Conservation (phyloP, 495 filamentous ascomycete species). For the Cenococcum geophilum region DNA sequence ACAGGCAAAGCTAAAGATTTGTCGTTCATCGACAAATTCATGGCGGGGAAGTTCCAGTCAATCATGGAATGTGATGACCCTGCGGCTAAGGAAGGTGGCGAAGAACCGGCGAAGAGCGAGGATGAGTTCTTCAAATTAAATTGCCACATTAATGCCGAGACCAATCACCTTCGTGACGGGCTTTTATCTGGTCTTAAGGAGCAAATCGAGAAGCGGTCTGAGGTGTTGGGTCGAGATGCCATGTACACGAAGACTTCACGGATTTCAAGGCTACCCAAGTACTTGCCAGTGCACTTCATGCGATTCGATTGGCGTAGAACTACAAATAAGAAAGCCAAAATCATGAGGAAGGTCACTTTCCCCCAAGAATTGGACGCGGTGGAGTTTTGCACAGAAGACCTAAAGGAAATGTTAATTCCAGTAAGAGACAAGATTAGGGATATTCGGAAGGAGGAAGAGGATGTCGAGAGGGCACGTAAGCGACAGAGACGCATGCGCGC, state of each 20-base stretch:
- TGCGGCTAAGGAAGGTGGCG: conserved; percentile 66
- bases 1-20: conserved; percentile 41
- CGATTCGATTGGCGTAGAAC: conserved; percentile 97
- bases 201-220: conserved; percentile 83
- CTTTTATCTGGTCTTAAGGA: conserved; percentile 75
- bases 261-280: conserved; percentile 85
- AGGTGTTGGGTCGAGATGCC: conserved; percentile 67
- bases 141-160: conserved; percentile 82
- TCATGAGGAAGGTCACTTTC: conserved; percentile 97
- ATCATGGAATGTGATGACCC: conserved; percentile 77
- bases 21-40: conserved; percentile 85
- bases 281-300: conserved; percentile 93
- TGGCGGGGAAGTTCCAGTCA: conserved; percentile 73
- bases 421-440: conserved; percentile 93
- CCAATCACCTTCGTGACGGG: conserved; percentile 84
- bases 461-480: conserved; percentile 81
- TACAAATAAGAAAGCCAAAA: conserved; percentile 96
- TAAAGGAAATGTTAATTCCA: conserved; percentile 75
- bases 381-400: conserved; percentile 89
- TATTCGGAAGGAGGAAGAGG: conserved; percentile 87
- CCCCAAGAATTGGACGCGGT: conserved; percentile 86
- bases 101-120: conserved; percentile 57
- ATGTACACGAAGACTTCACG: conserved; percentile 84
- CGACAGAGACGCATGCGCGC: conserved; percentile 71
- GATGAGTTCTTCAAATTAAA: conserved; percentile 89